phyloP scores from a whole-genome alignment of 495 filamentous ascomycete genomes.

The Lophiostoma macrostomum region DNA sequence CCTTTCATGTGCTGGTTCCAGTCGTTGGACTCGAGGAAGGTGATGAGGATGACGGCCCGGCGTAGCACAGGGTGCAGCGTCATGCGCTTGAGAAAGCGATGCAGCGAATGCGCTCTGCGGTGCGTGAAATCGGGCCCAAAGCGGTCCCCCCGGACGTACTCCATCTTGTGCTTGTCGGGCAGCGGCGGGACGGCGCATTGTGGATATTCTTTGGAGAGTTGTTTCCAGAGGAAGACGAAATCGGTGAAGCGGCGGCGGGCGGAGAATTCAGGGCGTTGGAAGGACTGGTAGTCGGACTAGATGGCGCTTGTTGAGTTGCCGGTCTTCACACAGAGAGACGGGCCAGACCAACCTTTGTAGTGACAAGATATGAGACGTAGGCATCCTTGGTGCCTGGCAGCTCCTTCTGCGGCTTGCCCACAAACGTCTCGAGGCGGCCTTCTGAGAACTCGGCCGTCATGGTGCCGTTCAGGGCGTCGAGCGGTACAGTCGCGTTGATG shows the following conservation, averaged over 20 bases:
- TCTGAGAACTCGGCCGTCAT: slow-evolving; percentile 42
- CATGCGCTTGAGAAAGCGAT: slow-evolving; percentile 85
- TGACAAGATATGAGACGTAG: slow-evolving; percentile 92
- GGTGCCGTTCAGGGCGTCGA: no score
- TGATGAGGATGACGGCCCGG: slow-evolving; percentile 72
- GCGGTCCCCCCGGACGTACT: slow-evolving; percentile 92
- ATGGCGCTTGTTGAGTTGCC: slow-evolving; percentile 3
- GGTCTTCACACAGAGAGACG: neutral
- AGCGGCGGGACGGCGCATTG: slow-evolving; percentile 90
- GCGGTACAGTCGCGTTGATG: neutral
- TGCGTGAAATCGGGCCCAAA: slow-evolving; percentile 94
- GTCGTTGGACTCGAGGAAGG: slow-evolving; percentile 87
- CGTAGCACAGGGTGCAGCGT: slow-evolving; percentile 86
- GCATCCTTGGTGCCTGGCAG: slow-evolving; percentile 96
- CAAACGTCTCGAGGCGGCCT: slow-evolving; percentile 77
- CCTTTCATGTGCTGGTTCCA: slow-evolving; percentile 95
- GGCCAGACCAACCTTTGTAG: slow-evolving; percentile 67
- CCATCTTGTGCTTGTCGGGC: slow-evolving; percentile 98
- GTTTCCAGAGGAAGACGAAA: slow-evolving; percentile 95
- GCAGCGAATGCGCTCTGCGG: slow-evolving; percentile 81
- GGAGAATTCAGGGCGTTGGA: slow-evolving; percentile 69
- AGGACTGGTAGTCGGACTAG: slow-evolving; percentile 90
- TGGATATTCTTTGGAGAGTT: slow-evolving; percentile 78
- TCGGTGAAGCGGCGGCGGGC: slow-evolving; percentile 93
- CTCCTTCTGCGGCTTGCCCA: slow-evolving; percentile 81